Percentiles rank a stretch among this genome's conserved stretches.
Conservation (phyloP, 192 early-diverging fungal genomes). For the Backusella tarrabulga region DNA sequence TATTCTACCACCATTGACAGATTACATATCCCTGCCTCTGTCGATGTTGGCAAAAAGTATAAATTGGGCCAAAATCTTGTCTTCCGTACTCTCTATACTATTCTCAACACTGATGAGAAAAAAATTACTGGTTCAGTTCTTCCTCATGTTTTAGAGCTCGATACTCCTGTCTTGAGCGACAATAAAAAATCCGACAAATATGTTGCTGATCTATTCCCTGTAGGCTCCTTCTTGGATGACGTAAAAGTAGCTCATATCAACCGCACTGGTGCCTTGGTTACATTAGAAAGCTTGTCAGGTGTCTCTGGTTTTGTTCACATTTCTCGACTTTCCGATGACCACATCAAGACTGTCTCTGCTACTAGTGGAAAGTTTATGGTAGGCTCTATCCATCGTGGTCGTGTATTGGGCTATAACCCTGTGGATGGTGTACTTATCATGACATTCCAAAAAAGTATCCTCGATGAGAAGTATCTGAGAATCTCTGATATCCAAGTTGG, state of each 20-base stretch:
- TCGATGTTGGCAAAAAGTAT: constrained; percentile 54
- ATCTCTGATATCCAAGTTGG: constrained; percentile 68
- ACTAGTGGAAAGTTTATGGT: constrained; percentile 56
- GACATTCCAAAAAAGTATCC: constrained; percentile 65
- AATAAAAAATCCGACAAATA: constrained; percentile 25
- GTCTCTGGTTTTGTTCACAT: constrained; percentile 65
- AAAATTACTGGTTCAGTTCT: constrained; percentile 55
- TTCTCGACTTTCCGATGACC: constrained; percentile 70
- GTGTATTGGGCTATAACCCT: constrained; percentile 79
- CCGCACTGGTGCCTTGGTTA: constrained; percentile 61
- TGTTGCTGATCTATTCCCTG: constrained; percentile 49
- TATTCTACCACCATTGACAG: constrained; percentile 74
- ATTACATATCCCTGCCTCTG: constrained; percentile 49
- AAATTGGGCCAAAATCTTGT: constrained; percentile 60
- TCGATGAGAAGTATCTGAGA: constrained; percentile 70
- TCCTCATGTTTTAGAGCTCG: constrained; percentile 57
- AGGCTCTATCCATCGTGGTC: constrained; percentile 70
- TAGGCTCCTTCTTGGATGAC: constrained; percentile 69
- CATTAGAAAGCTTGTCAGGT: constrained; percentile 42
- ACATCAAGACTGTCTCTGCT: constrained; percentile 47
- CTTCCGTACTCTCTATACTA: constrained; percentile 75
- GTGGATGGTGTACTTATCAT: constrained; percentile 73
- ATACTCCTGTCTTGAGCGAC: constrained; percentile 3
- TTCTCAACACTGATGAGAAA: constrained; percentile 62
- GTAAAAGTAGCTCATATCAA: constrained; percentile 59